Base-by-base conservation (phyloP, 495 filamentous ascomycete genomes). In the Platismatia glauca region DNA sequence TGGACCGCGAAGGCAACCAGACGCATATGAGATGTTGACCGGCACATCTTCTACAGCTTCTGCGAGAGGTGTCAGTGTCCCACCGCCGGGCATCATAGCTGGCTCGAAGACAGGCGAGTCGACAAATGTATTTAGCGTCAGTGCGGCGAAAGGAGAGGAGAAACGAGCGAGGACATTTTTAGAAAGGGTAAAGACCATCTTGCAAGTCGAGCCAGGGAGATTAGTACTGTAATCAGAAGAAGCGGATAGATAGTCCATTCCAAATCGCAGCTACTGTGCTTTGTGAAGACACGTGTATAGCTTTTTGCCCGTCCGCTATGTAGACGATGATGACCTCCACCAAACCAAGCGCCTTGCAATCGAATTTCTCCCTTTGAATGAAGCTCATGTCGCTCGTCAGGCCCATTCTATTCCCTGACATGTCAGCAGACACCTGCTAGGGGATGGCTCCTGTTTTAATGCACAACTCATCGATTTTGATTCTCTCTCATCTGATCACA, bases 151-250 rank as follows among this genome's bases (percentile, higher is more conserved):
- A 68, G 81, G 78, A 8, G 94, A 98, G 69, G 89, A 92, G 80
- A 82, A 82, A 74, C 77, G 93, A 67, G 94, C 89, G 13, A 80
- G 78, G 71, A 77, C 84, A 4, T 98, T 96, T 76, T 72, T 98
- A 60, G 86, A 89, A 73, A 84, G 89, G 55, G 77, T 97, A 41
- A 95, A 95, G 82, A 75, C 76, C 24, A 80, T 91, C 29, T 74
- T 98, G 67, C 93, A 94, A 74, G 80, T 78, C 53, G 88, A 96
- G 74, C 91, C 94, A 20, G 91, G 86, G 22, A 79, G 86, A 58
- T 74, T 97, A 56, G 84, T 97, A 55, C 75, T 78, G 66, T 82
- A 76, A 72, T 34, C 27, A 24, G 31, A n/a, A n/a, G 8, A 57
- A 57, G 33, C 33, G 33, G 13, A 22, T 9, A 24, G 43, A 27